Evolutionary conservation across 768 basidiomycete genomes (phyloP), one percentile per base, ranked within the genome.

Genomic region (Podaxis mareebaensis): DNA sequence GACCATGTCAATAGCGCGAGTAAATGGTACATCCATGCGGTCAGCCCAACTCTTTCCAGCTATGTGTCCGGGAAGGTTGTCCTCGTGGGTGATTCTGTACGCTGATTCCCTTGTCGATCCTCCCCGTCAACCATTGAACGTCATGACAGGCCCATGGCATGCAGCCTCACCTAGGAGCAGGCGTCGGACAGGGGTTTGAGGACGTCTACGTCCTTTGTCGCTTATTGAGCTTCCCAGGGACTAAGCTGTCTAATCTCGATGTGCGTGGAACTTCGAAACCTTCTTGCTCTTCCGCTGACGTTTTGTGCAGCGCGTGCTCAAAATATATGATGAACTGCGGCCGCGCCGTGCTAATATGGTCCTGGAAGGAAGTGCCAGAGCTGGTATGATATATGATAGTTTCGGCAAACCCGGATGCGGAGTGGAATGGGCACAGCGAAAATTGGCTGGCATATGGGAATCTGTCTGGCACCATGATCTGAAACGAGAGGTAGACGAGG

Each of bases 101-200:
- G 78, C 76, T 28, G 17, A 59, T 52, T 24, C 3, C 22, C 48
- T 11, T 39, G 10, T 24, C 22, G 3, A 12, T 20, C 33, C 17
- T 22, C 54, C 28, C 15, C 57, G 30, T 53, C 13, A 54, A n/a
- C 59, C 49, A 44, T 49, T 15, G 15, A 39, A 22, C 46, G n/a
- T 66, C 61, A 24, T 53, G 11, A 26, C n/a, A 81, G 81, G 85
- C 85, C 8, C 86, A 87, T 67, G 84, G 74, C 0, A 86, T 86
- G 85, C 67, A 79, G 38, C 85, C 87, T 0, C 85, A 87, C 70
- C 72, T 87, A 10, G 85, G 85, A 2, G 79, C 84, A 0, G 86
- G 86, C 1, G 83, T 82, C 7, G 83, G 85, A 7, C 86, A 87
- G 72, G 86, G 83, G 1, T 77, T 87, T 30, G 86, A 87, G 67